Evolutionary conservation across 495 filamentous ascomycete genomes (phyloP).

Genomic region (Astrothelium macrocarpum): DNA sequence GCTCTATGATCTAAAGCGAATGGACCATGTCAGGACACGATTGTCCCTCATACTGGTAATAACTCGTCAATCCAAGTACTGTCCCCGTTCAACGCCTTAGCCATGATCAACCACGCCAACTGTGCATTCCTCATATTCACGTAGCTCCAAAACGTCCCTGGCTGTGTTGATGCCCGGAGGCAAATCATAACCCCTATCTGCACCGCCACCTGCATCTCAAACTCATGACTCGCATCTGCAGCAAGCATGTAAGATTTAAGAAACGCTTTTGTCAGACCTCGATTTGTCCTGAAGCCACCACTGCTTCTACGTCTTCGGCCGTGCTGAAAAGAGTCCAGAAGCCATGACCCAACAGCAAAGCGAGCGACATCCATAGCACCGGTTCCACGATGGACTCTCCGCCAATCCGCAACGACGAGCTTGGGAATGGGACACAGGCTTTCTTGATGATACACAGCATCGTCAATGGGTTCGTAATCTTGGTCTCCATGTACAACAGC

Average conservation of each 20-base stretch:
- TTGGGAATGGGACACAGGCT: background rate
- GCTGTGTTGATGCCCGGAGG: background rate
- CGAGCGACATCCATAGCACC: slow-evolving; percentile 33
- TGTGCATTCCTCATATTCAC: background rate
- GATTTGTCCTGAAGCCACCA: slow-evolving; percentile 14
- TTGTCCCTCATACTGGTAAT: too few relatives aligned
- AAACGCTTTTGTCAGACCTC: slow-evolving; percentile 27
- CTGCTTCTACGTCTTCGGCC: too few relatives aligned
- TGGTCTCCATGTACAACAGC: too few relatives aligned
- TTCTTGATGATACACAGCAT: background rate
- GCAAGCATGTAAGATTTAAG: slow-evolving; percentile 22
- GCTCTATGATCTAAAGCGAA: too few relatives aligned
- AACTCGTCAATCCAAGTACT: too few relatives aligned
- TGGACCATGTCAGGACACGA: too few relatives aligned
- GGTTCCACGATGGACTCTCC: slow-evolving; percentile 29
- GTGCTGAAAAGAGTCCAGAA: slow-evolving; percentile 30
- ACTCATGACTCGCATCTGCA: background rate
- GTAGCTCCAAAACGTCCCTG: background rate
- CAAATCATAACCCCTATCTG: background rate
- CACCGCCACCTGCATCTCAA: background rate
- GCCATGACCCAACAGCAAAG: slow-evolving; percentile 32
- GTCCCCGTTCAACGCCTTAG: too few relatives aligned
- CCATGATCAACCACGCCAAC: too few relatives aligned
- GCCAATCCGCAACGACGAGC: slow-evolving; percentile 33
- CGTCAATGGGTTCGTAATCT: background rate